A percentile compares a stretch with the other conserved stretches of the same genome.
These are phyloP conservation scores for Tetraselmis chui DNA, from an alignment of 139 green algal species.

Conservation along the genomic window DNA sequence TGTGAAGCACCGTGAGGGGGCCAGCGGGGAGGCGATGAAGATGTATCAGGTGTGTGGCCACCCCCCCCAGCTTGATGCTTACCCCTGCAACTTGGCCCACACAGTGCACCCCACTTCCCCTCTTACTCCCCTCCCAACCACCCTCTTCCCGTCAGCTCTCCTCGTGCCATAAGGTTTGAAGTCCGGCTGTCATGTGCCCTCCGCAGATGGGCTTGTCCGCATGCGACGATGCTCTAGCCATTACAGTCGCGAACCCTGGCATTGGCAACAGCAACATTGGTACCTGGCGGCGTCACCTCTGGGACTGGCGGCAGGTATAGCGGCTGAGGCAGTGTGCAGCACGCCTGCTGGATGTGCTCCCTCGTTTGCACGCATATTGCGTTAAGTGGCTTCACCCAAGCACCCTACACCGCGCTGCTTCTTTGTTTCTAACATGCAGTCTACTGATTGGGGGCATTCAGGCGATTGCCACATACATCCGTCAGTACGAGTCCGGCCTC, in stretches of 20 bases:
- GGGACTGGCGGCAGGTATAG: conserved; percentile 18
- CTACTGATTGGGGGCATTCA: too few relatives aligned
- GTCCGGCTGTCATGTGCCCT: too few relatives aligned
- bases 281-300: conserved; percentile 39
- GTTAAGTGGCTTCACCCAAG: too few relatives aligned
- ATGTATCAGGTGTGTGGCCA: not conserved
- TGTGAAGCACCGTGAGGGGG: not conserved
- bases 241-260: conserved; percentile 32
- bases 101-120: too few relatives aligned
- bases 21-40: not conserved
- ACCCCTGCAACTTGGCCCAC: not conserved
- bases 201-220: conserved; percentile 32
- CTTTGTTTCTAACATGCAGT: too few relatives aligned
- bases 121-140: too few relatives aligned
- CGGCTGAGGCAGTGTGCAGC: too few relatives aligned
- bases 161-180: too few relatives aligned
- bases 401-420: too few relatives aligned
- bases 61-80: not conserved
- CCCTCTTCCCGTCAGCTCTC: too few relatives aligned
- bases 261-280: conserved; percentile 43
- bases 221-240: conserved; percentile 39
- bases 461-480: not conserved
- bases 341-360: too few relatives aligned
- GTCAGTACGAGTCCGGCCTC: not conserved
- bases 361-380: too few relatives aligned